Evolutionary conservation across 2,329 filamentous ascomycete genomes (phyloP), one percentile per base, ranked within the genome.

Genomic region (Didymella keratinophila): DNA sequence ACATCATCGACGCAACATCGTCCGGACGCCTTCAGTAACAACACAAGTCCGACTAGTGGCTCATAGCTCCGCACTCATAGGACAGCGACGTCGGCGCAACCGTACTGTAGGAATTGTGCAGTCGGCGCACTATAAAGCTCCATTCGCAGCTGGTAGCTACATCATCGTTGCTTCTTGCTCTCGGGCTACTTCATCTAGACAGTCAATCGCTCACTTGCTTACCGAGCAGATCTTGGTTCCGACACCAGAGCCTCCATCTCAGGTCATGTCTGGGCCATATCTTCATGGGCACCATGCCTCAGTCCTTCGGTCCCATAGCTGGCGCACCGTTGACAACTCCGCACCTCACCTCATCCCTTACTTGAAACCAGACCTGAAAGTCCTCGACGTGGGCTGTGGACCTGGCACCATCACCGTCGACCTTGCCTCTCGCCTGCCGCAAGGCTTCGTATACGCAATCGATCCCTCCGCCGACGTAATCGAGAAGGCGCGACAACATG

Each of bases 321-420:
- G 75, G 77, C 77, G 80, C 39, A 81, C 78, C 2, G 78, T 78
- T 28, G 74, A 78, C 50, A 80, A 81, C 71, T 78, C 76, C 20
- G 75, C 74, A 60, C 81, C 74, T 2, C 71, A 77, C 58, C 68
- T 78, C 1, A 61, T 77, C 0, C 73, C 73, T 0, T 71, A 76
- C 54, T 69, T 78, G 37, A 59, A 59, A 23, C 58, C 76, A 52
- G 52, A 65, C 12, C 56, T 72, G 70, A 67, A 74, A 56, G 71
- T 83, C 39, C 77, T 83, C 21, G 81, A 83, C 58, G 77, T 82
- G 14, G 81, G 81, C 39, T 78, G 79, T 39, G 81, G 81, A 1
- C 79, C 81, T 4, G 81, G 81, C n/a, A 81, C 79, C 32, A 83
- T 83, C 62, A 78, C 79, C 2, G 71, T 74, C 9, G 79, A 78